Base-by-base conservation (phyloP, 2,329 filamentous ascomycete species). In the Nannizziopsis barbatae region DNA sequence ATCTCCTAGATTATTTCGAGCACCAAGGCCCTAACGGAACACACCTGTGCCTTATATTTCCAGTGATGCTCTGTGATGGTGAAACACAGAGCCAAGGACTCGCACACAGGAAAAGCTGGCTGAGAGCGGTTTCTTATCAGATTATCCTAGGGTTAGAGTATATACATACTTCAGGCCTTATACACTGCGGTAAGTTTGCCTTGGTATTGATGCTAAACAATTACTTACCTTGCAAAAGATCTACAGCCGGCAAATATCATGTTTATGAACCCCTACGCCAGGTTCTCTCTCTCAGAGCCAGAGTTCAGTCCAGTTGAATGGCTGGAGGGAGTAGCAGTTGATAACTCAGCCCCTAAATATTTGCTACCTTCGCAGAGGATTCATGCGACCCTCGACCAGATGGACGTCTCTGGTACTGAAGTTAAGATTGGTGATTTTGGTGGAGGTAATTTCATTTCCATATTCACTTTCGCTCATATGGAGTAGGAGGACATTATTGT, bases 41-140 rank as follows among this genome's bases (percentile, higher is more conserved):
- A 15, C 53, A 58, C 31, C 38, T 58, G 31, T 60, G 58, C 50
- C 53, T 61, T 18, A 53, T 60, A 39, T 50, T 61, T 31, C 58
- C 55, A 7, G 51, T 55, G 5, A 60, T 58, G 56, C 42, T 58
- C 32, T 57, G 53, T 8, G 56, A 60, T 46, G 52, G 58, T 30
- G 18, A 56, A 40, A 46, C 15, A 44, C 56, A 57, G 50, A 58
- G 50, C 32, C 40, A 15, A 9, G 39, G 42, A 47, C 53, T 43
- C 6, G 50, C 55, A 17, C 55, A 42, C 43, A 22, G 52, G 17
- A 17, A 42, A 50, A 27, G 17, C 30, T 56, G 51, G 50, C 27
- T 55, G 31, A 52, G 42, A 47, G 31, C 48, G 49, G 43, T 56
- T 42, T 52, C 53, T 22, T 52, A 52, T 22, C 55, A 58, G 18